Percentiles rank a stretch among this genome's conserved stretches.
Conservation (phyloP, 2,329 filamentous ascomycete species). For the Trichoderma hamatum region DNA sequence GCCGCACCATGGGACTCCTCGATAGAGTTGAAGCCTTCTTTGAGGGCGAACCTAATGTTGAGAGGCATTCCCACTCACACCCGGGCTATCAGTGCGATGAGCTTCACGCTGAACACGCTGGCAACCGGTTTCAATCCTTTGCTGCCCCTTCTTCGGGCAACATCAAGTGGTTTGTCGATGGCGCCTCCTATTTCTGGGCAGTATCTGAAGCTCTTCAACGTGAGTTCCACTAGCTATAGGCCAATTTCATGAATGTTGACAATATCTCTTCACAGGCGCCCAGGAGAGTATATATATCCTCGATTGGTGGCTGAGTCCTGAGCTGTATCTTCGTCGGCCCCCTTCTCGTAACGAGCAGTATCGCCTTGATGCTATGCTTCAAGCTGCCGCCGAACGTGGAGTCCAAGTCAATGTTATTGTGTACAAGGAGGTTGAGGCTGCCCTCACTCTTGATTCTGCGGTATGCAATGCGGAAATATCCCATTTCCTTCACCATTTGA, state of each 20-base stretch:
- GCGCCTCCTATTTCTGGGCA: conserved; percentile 82
- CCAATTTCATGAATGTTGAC: neutral
- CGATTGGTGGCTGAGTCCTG: conserved; percentile 89
- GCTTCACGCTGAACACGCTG: conserved; percentile 47
- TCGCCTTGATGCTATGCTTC: conserved; percentile 79
- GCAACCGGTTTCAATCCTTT: conserved; percentile 68
- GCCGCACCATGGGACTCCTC: conserved; percentile 38
- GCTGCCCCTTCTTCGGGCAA: conserved; percentile 72
- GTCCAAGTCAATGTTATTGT: conserved; percentile 85
- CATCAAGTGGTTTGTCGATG: conserved; percentile 87
- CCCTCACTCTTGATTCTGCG: conserved; percentile 63
- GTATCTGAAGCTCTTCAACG: conserved; percentile 76
- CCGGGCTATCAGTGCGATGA: conserved; percentile 46
- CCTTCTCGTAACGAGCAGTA: conserved; percentile 82
- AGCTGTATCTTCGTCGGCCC: conserved; percentile 83
- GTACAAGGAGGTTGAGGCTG: conserved; percentile 87
- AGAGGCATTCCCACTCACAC: conserved; percentile 51
- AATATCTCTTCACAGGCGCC: conserved; percentile 54
- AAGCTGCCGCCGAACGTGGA: conserved; percentile 79
- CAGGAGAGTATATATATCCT: conserved; percentile 80
- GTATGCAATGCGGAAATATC: conserved; percentile 42
- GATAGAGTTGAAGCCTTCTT: conserved; percentile 50
- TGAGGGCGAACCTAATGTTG: conserved; percentile 43
- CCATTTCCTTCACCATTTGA: neutral
- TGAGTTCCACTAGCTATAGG: conserved; percentile 35